phyloP scores from a whole-genome alignment of 352 stramenopile species.

The Phytophthora pinifolia region DNA sequence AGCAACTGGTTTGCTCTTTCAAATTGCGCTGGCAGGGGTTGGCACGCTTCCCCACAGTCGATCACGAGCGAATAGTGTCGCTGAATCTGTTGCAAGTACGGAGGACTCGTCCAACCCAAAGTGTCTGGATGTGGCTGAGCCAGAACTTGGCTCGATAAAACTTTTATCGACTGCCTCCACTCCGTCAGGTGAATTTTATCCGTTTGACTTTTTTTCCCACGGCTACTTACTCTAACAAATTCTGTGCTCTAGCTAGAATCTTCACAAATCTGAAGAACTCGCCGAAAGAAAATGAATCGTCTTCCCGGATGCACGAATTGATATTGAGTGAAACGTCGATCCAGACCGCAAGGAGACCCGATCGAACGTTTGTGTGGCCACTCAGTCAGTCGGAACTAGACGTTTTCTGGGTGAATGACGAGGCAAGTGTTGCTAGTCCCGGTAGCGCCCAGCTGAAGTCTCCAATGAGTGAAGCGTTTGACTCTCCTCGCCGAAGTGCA shows the following conservation, averaged over 20 bases:
- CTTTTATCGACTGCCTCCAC: constrained; percentile 11
- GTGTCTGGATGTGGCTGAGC: neutral
- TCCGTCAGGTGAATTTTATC: constrained; percentile 11
- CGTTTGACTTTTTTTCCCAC: neutral
- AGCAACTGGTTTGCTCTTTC: constrained; percentile 34
- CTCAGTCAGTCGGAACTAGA: constrained; percentile 23
- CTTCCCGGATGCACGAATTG: constrained; percentile 3
- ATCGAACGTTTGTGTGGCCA: constrained; percentile 21
- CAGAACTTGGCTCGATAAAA: constrained; percentile 8
- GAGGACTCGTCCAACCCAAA: constrained; percentile 1
- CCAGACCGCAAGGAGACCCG: constrained; percentile 12
- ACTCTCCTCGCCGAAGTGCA: constrained; percentile 19
- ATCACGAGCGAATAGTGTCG: neutral
- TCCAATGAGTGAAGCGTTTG: constrained; percentile 6
- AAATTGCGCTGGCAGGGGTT: constrained; percentile 40
- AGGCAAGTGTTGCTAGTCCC: constrained; percentile 9
- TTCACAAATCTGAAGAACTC: constrained; percentile 16
- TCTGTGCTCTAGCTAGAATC: constrained; percentile 19
- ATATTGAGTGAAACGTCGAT: constrained; percentile 12
- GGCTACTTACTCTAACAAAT: constrained; percentile 8
- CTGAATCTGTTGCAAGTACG: neutral
- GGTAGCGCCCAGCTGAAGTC: constrained; percentile 10
- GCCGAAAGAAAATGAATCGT: constrained; percentile 14
- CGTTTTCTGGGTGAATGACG: constrained; percentile 21
- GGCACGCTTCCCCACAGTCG: constrained; percentile 11